Percentiles rank a stretch among this genome's conserved stretches.
Evolutionary conservation across 176 grass and related monocot genomes (phyloP).

Genomic region (Oryza punctata): DNA sequence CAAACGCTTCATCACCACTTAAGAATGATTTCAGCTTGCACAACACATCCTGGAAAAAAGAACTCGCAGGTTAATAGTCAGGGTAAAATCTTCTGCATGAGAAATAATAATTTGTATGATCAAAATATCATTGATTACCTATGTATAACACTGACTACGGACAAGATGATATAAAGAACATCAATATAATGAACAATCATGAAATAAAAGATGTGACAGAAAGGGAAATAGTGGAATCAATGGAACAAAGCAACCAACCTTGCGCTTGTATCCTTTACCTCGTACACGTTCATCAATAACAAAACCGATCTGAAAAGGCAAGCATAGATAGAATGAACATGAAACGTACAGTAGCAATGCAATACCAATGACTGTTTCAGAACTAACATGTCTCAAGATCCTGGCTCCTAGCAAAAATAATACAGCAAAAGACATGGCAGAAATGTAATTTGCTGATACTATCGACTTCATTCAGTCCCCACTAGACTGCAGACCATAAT

Average conservation of each 20-base stretch:
- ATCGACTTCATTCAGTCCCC: constrained; percentile 8
- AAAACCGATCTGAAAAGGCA: constrained; percentile 70
- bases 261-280: constrained; percentile 81
- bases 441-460: constrained; percentile 9
- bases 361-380: constrained; percentile 5
- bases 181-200: background rate
- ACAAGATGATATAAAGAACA: constrained; percentile 17
- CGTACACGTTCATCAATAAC: constrained; percentile 89
- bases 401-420: background rate
- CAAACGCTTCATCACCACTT: constrained; percentile 65
- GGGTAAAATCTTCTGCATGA: constrained; percentile 11
- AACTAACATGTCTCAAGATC: background rate
- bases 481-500: background rate
- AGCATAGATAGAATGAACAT: constrained; percentile 18
- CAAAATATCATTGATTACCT: constrained; percentile 18
- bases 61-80: constrained; percentile 26
- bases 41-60: constrained; percentile 69
- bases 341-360: constrained; percentile 3
- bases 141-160: background rate
- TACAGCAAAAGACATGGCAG: background rate
- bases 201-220: constrained; percentile 16
- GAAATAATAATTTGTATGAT: constrained; percentile 20
- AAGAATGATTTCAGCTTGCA: constrained; percentile 78
- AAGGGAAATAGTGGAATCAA: background rate
- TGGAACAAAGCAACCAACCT: constrained; percentile 47